A percentile compares a stretch with the other conserved stretches of the same genome.
Conservation (phyloP, 805 yeast species). For the Candida nemodendra region DNA sequence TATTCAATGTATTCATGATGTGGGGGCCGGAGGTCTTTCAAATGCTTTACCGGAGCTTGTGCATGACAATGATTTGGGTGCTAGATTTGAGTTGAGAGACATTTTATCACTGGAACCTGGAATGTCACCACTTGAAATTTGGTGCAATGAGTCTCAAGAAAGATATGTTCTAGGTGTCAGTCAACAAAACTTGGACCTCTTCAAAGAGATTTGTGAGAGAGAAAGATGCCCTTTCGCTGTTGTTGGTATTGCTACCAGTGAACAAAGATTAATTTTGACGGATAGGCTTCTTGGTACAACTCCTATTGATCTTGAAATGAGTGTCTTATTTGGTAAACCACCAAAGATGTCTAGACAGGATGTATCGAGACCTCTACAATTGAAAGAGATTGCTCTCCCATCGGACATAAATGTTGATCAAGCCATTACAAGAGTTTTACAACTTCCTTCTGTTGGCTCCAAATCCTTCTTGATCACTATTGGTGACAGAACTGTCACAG, state of each 20-base stretch:
- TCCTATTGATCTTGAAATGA: constrained; percentile 95
- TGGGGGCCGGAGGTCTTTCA: constrained; percentile 98
- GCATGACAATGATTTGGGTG: constrained; percentile 96
- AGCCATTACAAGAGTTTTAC: constrained; percentile 78
- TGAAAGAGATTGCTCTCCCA: constrained; percentile 37
- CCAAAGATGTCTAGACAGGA: constrained; percentile 90
- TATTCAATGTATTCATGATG: constrained; percentile 95
- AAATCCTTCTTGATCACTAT: constrained; percentile 94
- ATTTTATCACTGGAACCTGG: constrained; percentile 92
- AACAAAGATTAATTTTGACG: constrained; percentile 75
- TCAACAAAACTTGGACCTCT: constrained; percentile 67
- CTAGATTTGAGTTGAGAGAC: constrained; percentile 85
- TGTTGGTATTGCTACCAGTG: constrained; percentile 90
- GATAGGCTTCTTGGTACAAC: constrained; percentile 76
- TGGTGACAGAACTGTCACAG: constrained; percentile 97
- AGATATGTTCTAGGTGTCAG: constrained; percentile 93
- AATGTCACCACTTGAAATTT: constrained; percentile 99
- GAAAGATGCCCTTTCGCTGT: constrained; percentile 97
- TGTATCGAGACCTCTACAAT: constrained; percentile 54
- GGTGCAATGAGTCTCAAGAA: constrained; percentile 99
- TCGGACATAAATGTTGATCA: constrained; percentile 46
- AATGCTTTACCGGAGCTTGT: constrained; percentile 97
- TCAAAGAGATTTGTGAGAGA: constrained; percentile 81
- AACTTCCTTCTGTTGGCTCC: constrained; percentile 91
- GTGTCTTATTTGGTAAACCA: constrained; percentile 92